Percentiles rank a stretch among this genome's conserved stretches.
Conservation (phyloP, 345 rosid species). For the Brassica juncea region DNA sequence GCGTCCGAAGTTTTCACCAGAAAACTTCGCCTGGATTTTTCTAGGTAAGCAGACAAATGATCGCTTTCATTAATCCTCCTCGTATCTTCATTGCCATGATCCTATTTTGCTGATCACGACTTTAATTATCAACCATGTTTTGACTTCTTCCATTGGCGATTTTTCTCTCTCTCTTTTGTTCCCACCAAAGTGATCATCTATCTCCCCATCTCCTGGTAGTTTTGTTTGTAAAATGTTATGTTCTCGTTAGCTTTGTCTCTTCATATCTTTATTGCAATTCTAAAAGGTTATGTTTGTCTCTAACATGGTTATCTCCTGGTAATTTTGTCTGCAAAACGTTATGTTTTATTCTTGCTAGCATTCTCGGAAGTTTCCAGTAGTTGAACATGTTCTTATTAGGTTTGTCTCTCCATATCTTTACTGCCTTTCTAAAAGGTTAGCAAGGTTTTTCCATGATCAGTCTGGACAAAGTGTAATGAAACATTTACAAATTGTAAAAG, state of each 20-base stretch:
- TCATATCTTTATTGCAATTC: not conserved
- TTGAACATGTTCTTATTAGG: not conserved
- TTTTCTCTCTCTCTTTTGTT: not conserved
- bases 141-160: conserved; percentile 1
- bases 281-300: not conserved
- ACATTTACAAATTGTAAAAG: not conserved
- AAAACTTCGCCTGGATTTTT: conserved; percentile 13
- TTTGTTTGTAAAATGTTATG: not conserved
- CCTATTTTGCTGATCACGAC: conserved; percentile 7
- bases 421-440: not conserved
- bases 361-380: not conserved
- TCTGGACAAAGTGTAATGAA: not conserved
- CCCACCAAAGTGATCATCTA: not conserved
- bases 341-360: not conserved
- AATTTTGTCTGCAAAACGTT: not conserved
- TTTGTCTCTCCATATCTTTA: not conserved
- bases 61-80: conserved; percentile 4
- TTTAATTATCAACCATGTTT: conserved; percentile 11
- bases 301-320: too few relatives aligned
- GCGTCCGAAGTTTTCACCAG: not conserved
- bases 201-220: not conserved
- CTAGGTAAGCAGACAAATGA: conserved; percentile 13
- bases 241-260: not conserved
- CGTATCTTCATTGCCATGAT: not conserved
- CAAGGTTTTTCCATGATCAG: not conserved